A percentile compares a stretch with the other conserved stretches of the same genome.
Conservation (phyloP, 2,329 filamentous ascomycete genomes). For the Diaporthe destruens region DNA sequence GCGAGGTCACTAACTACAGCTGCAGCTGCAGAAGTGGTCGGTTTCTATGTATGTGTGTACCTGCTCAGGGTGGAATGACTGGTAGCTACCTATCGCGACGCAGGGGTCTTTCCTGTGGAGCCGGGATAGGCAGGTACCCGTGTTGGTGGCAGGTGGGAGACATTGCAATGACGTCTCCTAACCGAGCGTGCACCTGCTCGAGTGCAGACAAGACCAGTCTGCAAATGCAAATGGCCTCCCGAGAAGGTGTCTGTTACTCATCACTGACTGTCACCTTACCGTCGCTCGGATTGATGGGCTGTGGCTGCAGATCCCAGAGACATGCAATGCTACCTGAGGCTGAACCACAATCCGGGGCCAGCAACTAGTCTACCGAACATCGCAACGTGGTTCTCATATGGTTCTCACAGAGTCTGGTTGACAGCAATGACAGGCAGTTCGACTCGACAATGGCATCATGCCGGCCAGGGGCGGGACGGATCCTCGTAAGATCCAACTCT, state of each 20-base stretch:
- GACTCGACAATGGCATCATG: conserved; percentile 23
- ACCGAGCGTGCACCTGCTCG: not conserved
- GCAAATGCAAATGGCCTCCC: not conserved
- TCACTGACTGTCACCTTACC: conserved; percentile 7
- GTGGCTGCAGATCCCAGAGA: conserved; percentile 2
- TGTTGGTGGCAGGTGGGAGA: not conserved
- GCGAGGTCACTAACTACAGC: not conserved
- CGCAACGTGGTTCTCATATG: not conserved
- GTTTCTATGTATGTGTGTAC: not conserved
- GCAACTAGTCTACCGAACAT: not conserved
- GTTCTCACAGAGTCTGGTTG: conserved; percentile 1
- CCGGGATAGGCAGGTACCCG: conserved; percentile 5
- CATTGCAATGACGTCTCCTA: conserved; percentile 3
- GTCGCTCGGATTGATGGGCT: not conserved
- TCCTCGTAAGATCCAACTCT: conserved; percentile 33
- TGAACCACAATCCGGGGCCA: conserved; percentile 1
- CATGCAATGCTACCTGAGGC: conserved; percentile 22
- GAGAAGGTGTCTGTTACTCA: conserved; percentile 13
- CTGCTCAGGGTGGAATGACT: too few species aligned
- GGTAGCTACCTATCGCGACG: not conserved
- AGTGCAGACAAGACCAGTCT: not conserved
- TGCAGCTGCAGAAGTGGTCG: not conserved
- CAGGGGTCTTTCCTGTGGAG: too few species aligned
- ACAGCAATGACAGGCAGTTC: conserved; percentile 14
- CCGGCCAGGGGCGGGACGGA: conserved; percentile 24